These are phyloP conservation scores for Trypanosoma boissoni DNA, from an alignment of 208 protist genomes.

Conservation along the genomic window DNA sequence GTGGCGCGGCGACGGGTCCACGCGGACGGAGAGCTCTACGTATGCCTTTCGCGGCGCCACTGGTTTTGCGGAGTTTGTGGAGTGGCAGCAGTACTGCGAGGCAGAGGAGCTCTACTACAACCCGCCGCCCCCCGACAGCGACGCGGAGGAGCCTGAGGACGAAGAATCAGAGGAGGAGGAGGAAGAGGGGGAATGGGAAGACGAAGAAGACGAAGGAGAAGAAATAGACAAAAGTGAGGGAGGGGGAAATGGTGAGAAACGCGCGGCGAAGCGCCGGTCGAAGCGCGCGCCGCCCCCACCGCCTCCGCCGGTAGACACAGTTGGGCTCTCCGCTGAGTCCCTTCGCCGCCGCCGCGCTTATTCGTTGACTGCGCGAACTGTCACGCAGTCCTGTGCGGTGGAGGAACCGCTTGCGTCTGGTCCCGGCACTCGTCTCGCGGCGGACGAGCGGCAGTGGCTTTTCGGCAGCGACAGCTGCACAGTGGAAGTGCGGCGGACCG, in stretches of 20 bases:
- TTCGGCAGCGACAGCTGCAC: constrained; percentile 46
- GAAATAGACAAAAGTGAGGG: not conserved
- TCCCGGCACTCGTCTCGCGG: constrained; percentile 29
- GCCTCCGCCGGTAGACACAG: constrained; percentile 39
- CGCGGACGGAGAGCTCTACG: constrained; percentile 40
- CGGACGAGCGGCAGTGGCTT: constrained; percentile 68
- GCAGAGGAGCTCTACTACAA: constrained; percentile 51
- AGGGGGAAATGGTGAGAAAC: not conserved
- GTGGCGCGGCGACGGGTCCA: constrained; percentile 22
- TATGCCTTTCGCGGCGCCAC: constrained; percentile 59
- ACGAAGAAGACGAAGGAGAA: constrained; percentile 5
- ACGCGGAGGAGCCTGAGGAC: constrained; percentile 39
- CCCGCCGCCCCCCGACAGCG: constrained; percentile 49
- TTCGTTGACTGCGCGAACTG: constrained; percentile 28
- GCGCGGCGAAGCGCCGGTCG: not conserved
- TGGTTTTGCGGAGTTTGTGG: constrained; percentile 67
- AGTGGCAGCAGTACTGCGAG: constrained; percentile 32
- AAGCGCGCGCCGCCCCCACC: not conserved
- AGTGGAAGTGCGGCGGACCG: constrained; percentile 53
- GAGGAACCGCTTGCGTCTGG: constrained; percentile 44
- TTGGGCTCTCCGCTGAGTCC: constrained; percentile 24
- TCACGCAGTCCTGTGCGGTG: constrained; percentile 12
- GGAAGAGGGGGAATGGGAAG: constrained; percentile 43
- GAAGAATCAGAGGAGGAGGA: constrained; percentile 59
- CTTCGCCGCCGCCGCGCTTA: constrained; percentile 66